A percentile compares a stretch with the other conserved stretches of the same genome.
phyloP scores from a whole-genome alignment of 2,329 filamentous ascomycete species.

The Cercospora janseana region DNA sequence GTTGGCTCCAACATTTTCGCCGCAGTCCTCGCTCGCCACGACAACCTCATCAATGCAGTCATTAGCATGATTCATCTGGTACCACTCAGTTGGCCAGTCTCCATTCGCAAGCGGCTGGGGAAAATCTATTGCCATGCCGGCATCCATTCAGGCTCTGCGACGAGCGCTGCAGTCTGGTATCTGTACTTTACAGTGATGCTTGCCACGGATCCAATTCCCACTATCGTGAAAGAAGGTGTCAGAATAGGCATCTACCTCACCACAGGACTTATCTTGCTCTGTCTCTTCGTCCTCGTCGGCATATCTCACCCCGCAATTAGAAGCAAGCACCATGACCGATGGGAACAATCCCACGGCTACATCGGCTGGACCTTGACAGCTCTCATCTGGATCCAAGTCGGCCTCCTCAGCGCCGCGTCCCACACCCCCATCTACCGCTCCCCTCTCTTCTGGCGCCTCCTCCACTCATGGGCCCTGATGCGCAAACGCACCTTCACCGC shows the following conservation, averaged over 20 bases:
- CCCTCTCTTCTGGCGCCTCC: conserved; percentile 66
- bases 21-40: conserved; percentile 40
- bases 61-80: conserved; percentile 37
- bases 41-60: conserved; percentile 42
- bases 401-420: conserved; percentile 42
- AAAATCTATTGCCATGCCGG: conserved; percentile 45
- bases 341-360: conserved; percentile 70
- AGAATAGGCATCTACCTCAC: conserved; percentile 38
- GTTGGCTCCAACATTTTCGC: conserved; percentile 37
- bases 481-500: conserved; percentile 64
- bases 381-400: conserved; percentile 64
- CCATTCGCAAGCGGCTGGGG: conserved; percentile 37
- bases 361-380: conserved; percentile 65
- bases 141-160: conserved; percentile 40
- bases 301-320: conserved; percentile 66
- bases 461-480: conserved; percentile 71
- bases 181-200: conserved; percentile 40
- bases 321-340: conserved; percentile 62
- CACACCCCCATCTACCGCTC: conserved; percentile 45
- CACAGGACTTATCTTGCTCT: conserved; percentile 60
- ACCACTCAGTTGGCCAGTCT: conserved; percentile 37
- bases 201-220: conserved; percentile 27
- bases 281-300: conserved; percentile 58
- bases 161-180: conserved; percentile 46
- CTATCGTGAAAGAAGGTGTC: conserved; percentile 20